Percentiles rank a stretch among this genome's conserved stretches.
Conservation (phyloP, 2,329 filamentous ascomycete species). For the Reticulascus tulasneorum region DNA sequence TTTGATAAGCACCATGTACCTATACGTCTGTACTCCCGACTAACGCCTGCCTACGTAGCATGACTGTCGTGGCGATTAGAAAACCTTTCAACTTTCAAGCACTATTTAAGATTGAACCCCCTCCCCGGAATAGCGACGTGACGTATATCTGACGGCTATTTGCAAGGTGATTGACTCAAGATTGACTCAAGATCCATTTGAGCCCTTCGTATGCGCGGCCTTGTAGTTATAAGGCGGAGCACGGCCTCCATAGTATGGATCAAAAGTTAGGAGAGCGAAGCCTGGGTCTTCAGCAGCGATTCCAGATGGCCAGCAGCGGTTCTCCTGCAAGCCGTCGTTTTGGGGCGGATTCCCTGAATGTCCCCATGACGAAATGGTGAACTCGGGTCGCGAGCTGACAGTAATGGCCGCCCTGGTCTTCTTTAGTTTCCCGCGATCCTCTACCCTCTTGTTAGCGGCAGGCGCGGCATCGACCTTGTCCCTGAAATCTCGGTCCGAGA, state of each 20-base stretch:
- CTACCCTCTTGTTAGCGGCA: too few species aligned
- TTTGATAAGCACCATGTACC: too few species aligned
- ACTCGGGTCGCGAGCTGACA: conserved; percentile 2
- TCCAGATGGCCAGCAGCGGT: conserved; percentile 18
- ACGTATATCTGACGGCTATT: too few species aligned
- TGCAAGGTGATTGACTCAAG: too few species aligned
- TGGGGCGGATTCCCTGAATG: conserved; percentile 1
- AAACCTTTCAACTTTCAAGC: too few species aligned
- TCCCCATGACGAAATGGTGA: conserved; percentile 1
- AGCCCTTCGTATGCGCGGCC: not conserved
- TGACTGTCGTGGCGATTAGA: too few species aligned
- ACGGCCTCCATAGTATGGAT: conserved; percentile 14
- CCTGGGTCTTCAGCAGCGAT: conserved; percentile 16
- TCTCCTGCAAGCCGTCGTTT: conserved; percentile 17
- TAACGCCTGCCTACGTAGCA: too few species aligned
- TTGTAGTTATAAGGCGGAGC: conserved; percentile 2
- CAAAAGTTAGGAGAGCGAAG: conserved; percentile 15
- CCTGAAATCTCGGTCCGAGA: not conserved
- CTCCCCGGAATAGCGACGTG: too few species aligned
- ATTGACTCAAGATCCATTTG: not conserved
- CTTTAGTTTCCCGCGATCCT: not conserved
- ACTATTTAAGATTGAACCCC: too few species aligned
- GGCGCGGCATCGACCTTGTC: not conserved
- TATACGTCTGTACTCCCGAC: too few species aligned
- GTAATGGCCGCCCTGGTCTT: not conserved